Base-by-base conservation (phyloP, 805 yeast genomes). In the Wickerhamiella parazyma region DNA sequence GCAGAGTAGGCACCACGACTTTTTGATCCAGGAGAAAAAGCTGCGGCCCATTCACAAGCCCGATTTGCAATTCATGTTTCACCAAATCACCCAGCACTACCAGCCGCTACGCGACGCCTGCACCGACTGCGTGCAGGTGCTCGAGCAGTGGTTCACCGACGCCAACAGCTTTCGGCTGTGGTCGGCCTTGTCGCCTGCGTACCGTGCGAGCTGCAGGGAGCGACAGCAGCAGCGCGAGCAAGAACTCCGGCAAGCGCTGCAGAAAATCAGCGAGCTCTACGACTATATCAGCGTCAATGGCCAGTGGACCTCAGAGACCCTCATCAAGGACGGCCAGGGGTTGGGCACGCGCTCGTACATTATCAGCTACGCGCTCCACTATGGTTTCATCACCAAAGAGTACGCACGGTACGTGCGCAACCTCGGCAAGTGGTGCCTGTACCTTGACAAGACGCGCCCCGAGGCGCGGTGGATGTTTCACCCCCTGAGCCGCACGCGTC, bases 121-220 rank as follows among this genome's bases (percentile, higher is more conserved):
- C 2, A 40, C 41, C 4, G 51, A 48, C 4, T 45, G 51, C 1
- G 29, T 56, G 16, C 47, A 36, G 2, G 42, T 28, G 2, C 29
- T 49, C 8, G 45, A 46, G 2, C 12, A 14, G 3, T 57, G 60
- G 60, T 37, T 56, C 6, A 35, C 45, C 1, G 51, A 47, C 6
- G 54, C 57, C 6, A 53, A 55, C 38, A 38, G 43, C 3, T 54
- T 33, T 33, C 45, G 60, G 12, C 14, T 46, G 12, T 46, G 42
- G 28, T 31, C 51, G 3, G 33, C 44, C 9, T 3, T 52, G 3
- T 21, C 41, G 2, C 51, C 53, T 3, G 41, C 24, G n/a, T 34
- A 24, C 28, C 44, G 48, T 44, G 41, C 14, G 18, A 31, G 18
- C 24, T 28, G 42, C 4, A 29, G 21, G 7, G 39, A 28, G 34